These are phyloP conservation scores for Blastomyces gilchristii DNA, from an alignment of 2,329 filamentous ascomycete species.

Conservation along the genomic window DNA sequence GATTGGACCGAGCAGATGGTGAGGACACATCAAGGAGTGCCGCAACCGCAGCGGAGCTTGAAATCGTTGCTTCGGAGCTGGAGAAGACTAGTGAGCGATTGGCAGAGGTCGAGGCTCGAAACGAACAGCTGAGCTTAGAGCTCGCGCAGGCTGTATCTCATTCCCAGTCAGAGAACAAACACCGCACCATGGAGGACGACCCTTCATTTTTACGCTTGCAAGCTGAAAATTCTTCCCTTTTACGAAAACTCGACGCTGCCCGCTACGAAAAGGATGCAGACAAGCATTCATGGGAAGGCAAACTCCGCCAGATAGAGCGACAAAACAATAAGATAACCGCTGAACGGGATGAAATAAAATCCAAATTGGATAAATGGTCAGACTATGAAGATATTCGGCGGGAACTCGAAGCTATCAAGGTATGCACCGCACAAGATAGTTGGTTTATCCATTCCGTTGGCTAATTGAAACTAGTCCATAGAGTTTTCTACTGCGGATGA, in stretches of 20 bases:
- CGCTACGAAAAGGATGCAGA: conserved; percentile 75
- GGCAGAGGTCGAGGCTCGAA: conserved; percentile 84
- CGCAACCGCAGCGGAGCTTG: conserved; percentile 79
- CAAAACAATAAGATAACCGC: conserved; percentile 63
- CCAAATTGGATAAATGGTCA: conserved; percentile 75
- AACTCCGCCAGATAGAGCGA: conserved; percentile 67
- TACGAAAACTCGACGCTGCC: conserved; percentile 75
- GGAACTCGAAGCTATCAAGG: conserved; percentile 87
- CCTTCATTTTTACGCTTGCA: conserved; percentile 77
- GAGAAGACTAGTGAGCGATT: conserved; percentile 79
- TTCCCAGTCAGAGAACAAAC: conserved; percentile 47
- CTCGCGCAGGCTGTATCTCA: conserved; percentile 79
- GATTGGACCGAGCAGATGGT: conserved; percentile 60
- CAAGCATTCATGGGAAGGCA: conserved; percentile 64
- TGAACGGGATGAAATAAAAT: conserved; percentile 69
- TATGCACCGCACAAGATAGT: conserved; percentile 20
- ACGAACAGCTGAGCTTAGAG: conserved; percentile 84
- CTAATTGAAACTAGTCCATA: conserved; percentile 52
- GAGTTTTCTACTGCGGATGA: conserved; percentile 84
- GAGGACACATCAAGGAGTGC: conserved; percentile 51
- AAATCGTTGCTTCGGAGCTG: conserved; percentile 83
- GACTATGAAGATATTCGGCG: conserved; percentile 97
- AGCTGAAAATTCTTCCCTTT: conserved; percentile 84
- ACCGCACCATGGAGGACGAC: conserved; percentile 68
- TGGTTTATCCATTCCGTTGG: neutral